Conservation (phyloP, 352 stramenopile species). For the Aphanomyces cochlioides region DNA sequence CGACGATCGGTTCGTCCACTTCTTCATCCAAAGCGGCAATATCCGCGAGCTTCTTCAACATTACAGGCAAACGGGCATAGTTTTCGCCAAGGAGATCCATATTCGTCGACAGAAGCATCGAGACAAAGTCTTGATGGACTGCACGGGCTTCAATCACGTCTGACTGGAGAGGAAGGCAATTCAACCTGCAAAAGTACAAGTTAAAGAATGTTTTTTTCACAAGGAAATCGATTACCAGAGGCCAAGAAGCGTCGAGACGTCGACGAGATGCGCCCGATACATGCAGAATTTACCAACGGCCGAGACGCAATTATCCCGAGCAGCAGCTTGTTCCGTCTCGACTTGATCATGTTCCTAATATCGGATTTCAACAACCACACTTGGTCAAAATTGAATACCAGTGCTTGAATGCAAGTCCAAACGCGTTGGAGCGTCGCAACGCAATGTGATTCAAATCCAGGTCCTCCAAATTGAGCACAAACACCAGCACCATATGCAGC, state of each 20-base stretch:
- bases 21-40: slow-evolving; percentile 71
- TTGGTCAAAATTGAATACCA: not conserved
- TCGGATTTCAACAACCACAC: not conserved
- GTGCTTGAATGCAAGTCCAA: slow-evolving; percentile 26
- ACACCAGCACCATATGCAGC: slow-evolving; percentile 80
- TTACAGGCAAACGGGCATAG: slow-evolving; percentile 55
- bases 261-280: slow-evolving; percentile 48
- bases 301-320: slow-evolving; percentile 78
- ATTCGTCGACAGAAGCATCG: slow-evolving; percentile 56
- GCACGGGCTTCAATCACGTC: slow-evolving; percentile 76
- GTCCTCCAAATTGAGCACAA: slow-evolving; percentile 71
- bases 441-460: slow-evolving; percentile 67
- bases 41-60: slow-evolving; percentile 74
- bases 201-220: not conserved
- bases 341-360: slow-evolving; percentile 25
- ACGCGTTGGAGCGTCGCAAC: slow-evolving; percentile 54
- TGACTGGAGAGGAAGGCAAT: slow-evolving; percentile 73
- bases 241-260: slow-evolving; percentile 59
- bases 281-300: slow-evolving; percentile 78
- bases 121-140: slow-evolving; percentile 67
- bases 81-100: slow-evolving; percentile 59
- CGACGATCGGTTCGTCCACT: slow-evolving; percentile 59
- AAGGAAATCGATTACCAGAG: slow-evolving; percentile 43
- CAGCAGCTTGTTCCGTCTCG: slow-evolving; percentile 38
- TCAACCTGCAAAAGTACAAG: slow-evolving; percentile 36